phyloP scores from a whole-genome alignment of 257 asterid genomes.

The Jasminum sambac region DNA sequence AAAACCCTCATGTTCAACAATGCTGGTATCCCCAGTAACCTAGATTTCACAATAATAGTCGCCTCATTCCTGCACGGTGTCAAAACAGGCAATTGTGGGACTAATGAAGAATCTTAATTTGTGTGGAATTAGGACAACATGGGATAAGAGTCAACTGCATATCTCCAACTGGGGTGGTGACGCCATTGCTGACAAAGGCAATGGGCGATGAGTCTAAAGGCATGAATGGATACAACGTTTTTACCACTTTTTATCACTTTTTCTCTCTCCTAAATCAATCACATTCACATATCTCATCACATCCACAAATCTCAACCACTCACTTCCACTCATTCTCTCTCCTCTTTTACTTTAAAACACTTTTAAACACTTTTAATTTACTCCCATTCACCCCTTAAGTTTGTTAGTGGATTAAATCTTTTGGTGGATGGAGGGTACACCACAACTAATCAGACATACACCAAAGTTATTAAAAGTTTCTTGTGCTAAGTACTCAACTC shows the following conservation, averaged over 20 bases:
- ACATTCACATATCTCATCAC: no score
- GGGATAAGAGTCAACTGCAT: slow-evolving; percentile 70
- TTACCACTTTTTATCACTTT: no score
- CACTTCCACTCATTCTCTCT: no score
- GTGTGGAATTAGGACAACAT: slow-evolving; percentile 68
- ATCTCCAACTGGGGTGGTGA: slow-evolving; percentile 78
- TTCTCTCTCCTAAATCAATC: no score
- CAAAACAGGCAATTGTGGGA: slow-evolving; percentile 82
- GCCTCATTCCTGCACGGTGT: slow-evolving; percentile 59
- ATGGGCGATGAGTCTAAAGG: no score
- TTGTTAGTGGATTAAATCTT: slow-evolving; percentile 70
- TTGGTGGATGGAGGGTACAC: slow-evolving; percentile 81
- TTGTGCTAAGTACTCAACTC: not conserved
- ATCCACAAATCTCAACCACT: no score
- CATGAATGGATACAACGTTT: no score
- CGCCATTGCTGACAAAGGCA: slow-evolving; percentile 51
- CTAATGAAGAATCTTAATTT: slow-evolving; percentile 54
- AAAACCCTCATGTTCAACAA: slow-evolving; percentile 79
- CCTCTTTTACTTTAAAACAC: no score
- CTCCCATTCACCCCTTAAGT: no score
- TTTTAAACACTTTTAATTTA: no score
- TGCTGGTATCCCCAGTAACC: slow-evolving; percentile 65
- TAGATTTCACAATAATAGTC: slow-evolving; percentile 49
- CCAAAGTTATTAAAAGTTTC: slow-evolving; percentile 28
- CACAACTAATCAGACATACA: slow-evolving; percentile 58